Conservation (phyloP, 2,329 filamentous ascomycete genomes). For the Gnomoniopsis smithogilvyi region DNA sequence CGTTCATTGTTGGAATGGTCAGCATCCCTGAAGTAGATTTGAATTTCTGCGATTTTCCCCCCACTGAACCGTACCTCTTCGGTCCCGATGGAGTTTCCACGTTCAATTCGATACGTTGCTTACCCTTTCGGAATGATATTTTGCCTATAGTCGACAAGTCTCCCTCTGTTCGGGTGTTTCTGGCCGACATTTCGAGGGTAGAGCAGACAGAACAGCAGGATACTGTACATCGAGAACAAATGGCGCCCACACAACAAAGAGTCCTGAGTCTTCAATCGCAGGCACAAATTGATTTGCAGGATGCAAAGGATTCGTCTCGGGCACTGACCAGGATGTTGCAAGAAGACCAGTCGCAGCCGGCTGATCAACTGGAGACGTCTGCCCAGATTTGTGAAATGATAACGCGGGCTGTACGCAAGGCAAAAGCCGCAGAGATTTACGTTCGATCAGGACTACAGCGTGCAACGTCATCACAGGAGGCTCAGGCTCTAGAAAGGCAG, state of each 20-base stretch:
- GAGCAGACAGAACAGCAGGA: not conserved
- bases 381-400: not conserved
- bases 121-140: not conserved
- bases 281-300: no score
- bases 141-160: not conserved
- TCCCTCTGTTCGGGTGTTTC: not conserved
- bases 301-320: no score
- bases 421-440: not conserved
- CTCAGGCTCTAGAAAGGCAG: not conserved
- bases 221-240: not conserved
- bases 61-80: not conserved
- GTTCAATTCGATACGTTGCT: not conserved
- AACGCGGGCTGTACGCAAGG: not conserved
- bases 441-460: not conserved
- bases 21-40: not conserved
- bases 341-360: not conserved
- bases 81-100: not conserved
- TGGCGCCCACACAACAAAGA: not conserved
- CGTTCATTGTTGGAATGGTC: not conserved
- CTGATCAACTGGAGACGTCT: not conserved
- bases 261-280: no score
- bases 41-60: not conserved
- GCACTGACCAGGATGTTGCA: no score
- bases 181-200: not conserved
- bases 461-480: not conserved